These are phyloP conservation scores for Nidula niveotomentosa DNA, from an alignment of 1,284 basidiomycete species.

Conservation along the genomic window DNA sequence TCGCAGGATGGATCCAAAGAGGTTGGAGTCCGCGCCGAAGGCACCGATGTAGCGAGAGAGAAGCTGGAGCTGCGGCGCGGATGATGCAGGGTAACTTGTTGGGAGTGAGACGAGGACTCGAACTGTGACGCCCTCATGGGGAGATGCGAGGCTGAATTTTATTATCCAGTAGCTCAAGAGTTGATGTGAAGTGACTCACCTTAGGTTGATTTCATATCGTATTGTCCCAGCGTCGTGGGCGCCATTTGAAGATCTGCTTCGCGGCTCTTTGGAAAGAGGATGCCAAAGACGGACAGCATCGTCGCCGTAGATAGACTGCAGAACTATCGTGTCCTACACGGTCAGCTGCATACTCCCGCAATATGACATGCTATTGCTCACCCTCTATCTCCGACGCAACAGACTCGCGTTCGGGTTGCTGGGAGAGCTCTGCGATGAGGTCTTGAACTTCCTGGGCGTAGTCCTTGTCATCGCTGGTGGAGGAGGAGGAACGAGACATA, in stretches of 20 bases:
- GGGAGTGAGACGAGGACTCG: conserved; percentile 76
- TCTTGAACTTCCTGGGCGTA: conserved; percentile 35
- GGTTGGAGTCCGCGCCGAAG: conserved; percentile 66
- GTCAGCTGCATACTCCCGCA: neutral
- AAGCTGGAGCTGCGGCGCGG: conserved; percentile 82
- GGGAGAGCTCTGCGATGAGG: conserved; percentile 45
- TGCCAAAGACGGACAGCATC: conserved; percentile 58
- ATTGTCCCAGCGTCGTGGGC: conserved; percentile 31
- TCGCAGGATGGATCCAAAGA: conserved; percentile 79
- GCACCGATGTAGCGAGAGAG: conserved; percentile 85
- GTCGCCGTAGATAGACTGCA: conserved; percentile 84
- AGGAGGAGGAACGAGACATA: conserved; percentile 20
- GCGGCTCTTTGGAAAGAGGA: conserved; percentile 17
- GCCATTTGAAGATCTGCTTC: conserved; percentile 7
- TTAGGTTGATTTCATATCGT: conserved; percentile 58
- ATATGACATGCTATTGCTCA: conserved; percentile 23
- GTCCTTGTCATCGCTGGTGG: conserved; percentile 19
- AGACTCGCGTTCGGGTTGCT: conserved; percentile 49
- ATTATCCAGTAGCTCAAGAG: conserved; percentile 15
- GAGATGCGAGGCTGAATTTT: conserved; percentile 47
- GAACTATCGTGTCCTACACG: conserved; percentile 41
- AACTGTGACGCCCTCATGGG: conserved; percentile 58
- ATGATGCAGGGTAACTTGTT: conserved; percentile 65
- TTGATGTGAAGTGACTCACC: conserved; percentile 23
- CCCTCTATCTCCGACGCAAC: conserved; percentile 71